Evolutionary conservation across 1,139 yeast species (phyloP), one percentile per base, ranked within the genome.

Genomic region (Pichia norvegensis): DNA sequence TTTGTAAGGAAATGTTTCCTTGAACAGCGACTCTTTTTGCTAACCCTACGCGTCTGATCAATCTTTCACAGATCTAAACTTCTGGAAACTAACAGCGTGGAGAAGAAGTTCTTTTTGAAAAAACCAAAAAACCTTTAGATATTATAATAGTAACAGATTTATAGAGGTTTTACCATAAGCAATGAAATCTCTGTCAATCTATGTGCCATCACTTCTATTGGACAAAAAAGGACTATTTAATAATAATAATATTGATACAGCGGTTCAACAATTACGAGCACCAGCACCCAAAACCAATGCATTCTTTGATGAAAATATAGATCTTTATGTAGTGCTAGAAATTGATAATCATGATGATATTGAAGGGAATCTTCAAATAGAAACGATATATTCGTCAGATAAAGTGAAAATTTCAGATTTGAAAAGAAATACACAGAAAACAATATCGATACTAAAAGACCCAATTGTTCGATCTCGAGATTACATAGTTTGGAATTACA

Each of bases 271-370:
- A 16, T 8, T 31, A 11, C 10, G 6, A 17, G 9, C 4, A 31
- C 14, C 19, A 31, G 9, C 4, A 16, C 20, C 35, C 5, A 45
- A 47, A 31, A n/a, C 38, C 4, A 17, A 46, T 23, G 62, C 51
- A 4, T 58, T 48, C 29, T 58, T 60, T 37, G 62, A 58, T 42
- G 61, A 58, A 38, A 23, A 16, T 19, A 29, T 58, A 17, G 38
- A 33, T 1, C 37, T 47, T 2, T 54, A 50, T 20, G 45, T 57
- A 4, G 40, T 55, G 5, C 45, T 52, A 2, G 39, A 42, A 7
- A 29, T 43, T 11, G 38, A 38, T 2, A 14, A 29, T 3, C 33
- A 44, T 3, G 20, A 16, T 16, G 20, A 31, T 31, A 16, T 31
- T 17, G n/a, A 16, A 16, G 41, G 54, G 2, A 49, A 48, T 14